Conservation (phyloP, 345 rosid genomes). For the Eucalyptus victrix region DNA sequence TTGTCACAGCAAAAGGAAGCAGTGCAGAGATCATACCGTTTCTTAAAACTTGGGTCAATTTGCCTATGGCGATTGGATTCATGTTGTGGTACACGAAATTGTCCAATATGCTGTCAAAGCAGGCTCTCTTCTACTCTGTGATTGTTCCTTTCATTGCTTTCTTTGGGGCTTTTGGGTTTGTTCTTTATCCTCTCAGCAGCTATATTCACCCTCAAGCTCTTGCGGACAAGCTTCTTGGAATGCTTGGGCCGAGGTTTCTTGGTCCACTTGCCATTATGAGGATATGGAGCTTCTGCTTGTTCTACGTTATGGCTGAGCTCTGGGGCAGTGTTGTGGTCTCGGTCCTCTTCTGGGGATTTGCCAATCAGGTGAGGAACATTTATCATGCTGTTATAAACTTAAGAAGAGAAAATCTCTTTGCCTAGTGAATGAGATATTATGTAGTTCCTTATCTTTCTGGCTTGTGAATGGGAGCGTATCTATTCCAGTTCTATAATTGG, state of each 20-base stretch:
- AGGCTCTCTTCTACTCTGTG: conserved; percentile 78
- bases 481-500: not conserved
- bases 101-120: conserved; percentile 66
- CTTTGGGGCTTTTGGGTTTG: conserved; percentile 88
- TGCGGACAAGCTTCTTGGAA: conserved; percentile 66
- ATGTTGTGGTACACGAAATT: conserved; percentile 79
- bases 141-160: conserved; percentile 86
- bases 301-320: conserved; percentile 98
- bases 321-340: conserved; percentile 98
- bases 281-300: conserved; percentile 96
- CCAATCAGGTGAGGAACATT: conserved; percentile 62
- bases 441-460: not conserved
- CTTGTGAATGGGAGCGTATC: not conserved
- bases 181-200: conserved; percentile 79
- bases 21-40: conserved; percentile 95
- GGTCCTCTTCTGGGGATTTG: conserved; percentile 96
- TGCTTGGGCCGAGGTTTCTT: conserved; percentile 86
- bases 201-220: conserved; percentile 72
- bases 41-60: conserved; percentile 93
- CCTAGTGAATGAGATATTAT: not conserved
- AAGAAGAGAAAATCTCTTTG: not conserved
- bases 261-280: conserved; percentile 94
- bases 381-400: not conserved
- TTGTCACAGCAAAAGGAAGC: conserved; percentile 94
- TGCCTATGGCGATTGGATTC: conserved; percentile 96